These are phyloP conservation scores for Austroboletus niveus DNA, from an alignment of 1,284 basidiomycete species.

Conservation along the genomic window DNA sequence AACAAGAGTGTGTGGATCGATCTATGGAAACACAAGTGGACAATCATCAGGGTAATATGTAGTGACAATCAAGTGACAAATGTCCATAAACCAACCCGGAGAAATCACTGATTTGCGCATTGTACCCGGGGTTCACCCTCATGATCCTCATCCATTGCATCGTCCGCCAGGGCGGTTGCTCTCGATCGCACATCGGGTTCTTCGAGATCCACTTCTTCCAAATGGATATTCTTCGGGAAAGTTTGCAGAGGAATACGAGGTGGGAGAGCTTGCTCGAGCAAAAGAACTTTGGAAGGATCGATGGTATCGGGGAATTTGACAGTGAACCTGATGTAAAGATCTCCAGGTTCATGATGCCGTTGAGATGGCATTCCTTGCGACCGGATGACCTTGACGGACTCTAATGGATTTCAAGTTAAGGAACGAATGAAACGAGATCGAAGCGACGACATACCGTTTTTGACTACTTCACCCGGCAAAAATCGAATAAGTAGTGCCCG, in stretches of 20 bases:
- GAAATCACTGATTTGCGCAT: slow-evolving; percentile 74
- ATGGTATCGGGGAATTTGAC: slow-evolving; percentile 91
- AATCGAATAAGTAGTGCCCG: slow-evolving; percentile 85
- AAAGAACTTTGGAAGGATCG: slow-evolving; percentile 62
- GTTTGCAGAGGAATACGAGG: slow-evolving; percentile 71
- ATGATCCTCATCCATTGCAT: slow-evolving; percentile 87
- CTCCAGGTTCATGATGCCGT: slow-evolving; percentile 95
- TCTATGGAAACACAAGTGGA: slow-evolving; percentile 27
- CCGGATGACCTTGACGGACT: slow-evolving; percentile 86
- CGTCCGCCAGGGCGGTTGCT: slow-evolving; percentile 49
- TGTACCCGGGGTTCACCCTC: slow-evolving; percentile 74
- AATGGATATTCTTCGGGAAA: slow-evolving; percentile 62
- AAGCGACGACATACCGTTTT: slow-evolving; percentile 71
- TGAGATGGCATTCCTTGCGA: slow-evolving; percentile 99
- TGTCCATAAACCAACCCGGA: slow-evolving; percentile 11
- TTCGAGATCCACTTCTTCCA: slow-evolving; percentile 88
- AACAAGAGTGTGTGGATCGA: slow-evolving; percentile 21
- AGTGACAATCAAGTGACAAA: slow-evolving; percentile 6
- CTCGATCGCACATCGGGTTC: slow-evolving; percentile 82
- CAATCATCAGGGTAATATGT: slow-evolving; percentile 9
- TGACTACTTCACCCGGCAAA: slow-evolving; percentile 89
- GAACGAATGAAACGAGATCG: background rate
- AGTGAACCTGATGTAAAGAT: slow-evolving; percentile 86
- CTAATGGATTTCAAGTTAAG: slow-evolving; percentile 41
- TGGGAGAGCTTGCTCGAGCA: slow-evolving; percentile 88